Evolutionary conservation across 352 stramenopile genomes (phyloP).

Genomic region (Plasmopara viticola): DNA sequence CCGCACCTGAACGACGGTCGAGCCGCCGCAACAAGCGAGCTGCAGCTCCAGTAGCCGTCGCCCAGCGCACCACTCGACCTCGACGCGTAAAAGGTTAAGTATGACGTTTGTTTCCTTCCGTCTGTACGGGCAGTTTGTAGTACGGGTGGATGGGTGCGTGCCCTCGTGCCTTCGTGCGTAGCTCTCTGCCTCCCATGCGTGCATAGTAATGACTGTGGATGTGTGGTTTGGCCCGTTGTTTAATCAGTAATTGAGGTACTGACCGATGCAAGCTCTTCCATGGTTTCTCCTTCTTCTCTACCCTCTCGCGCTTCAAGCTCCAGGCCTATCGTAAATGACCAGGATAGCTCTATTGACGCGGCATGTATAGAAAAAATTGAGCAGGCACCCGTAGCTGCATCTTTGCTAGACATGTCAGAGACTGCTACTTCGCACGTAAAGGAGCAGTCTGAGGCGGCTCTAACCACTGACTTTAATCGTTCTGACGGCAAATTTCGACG

Average conservation of each 20-base stretch:
- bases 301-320: slow-evolving; percentile 10
- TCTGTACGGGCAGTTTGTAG: slow-evolving; percentile 26
- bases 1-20: slow-evolving; percentile 17
- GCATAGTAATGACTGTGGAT: slow-evolving; percentile 46
- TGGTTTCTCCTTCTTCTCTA: slow-evolving; percentile 32
- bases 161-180: slow-evolving; percentile 26
- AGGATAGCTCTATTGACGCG: slow-evolving; percentile 7
- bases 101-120: slow-evolving; percentile 25
- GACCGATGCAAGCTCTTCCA: slow-evolving; percentile 35
- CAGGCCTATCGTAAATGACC: slow-evolving; percentile 18
- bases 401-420: background rate
- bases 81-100: slow-evolving; percentile 66
- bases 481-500: slow-evolving; percentile 1
- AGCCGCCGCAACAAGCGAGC: slow-evolving; percentile 27
- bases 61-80: slow-evolving; percentile 29
- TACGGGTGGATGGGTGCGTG: slow-evolving; percentile 28
- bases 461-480: background rate
- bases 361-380: background rate
- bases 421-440: background rate
- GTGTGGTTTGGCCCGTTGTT: slow-evolving; percentile 33
- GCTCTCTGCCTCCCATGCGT: slow-evolving; percentile 31
- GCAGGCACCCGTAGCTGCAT: background rate
- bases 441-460: slow-evolving; percentile 3
- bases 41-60: slow-evolving; percentile 10
- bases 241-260: slow-evolving; percentile 62